phyloP scores from a whole-genome alignment of 2,329 filamentous ascomycete genomes.

The Dryadomyces quercus-mongolicae region DNA sequence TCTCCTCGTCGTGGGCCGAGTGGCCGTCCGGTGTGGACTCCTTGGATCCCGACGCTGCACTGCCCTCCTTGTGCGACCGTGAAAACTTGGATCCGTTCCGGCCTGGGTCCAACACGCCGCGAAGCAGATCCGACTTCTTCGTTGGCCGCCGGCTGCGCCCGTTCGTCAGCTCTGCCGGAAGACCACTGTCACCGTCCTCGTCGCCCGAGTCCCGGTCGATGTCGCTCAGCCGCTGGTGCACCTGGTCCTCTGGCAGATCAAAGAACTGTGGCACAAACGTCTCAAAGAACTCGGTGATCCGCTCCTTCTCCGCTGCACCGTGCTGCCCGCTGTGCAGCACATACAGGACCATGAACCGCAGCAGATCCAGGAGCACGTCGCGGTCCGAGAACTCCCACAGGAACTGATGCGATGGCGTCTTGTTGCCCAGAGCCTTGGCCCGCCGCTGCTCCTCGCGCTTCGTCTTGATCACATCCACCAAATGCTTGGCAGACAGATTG shows the following conservation, averaged over 20 bases:
- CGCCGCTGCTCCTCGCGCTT: conserved; percentile 86
- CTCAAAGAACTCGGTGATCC: conserved; percentile 64
- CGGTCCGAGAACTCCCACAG: conserved; percentile 62
- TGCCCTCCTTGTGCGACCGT: conserved; percentile 62
- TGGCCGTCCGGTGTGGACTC: conserved; percentile 77
- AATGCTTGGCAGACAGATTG: conserved; percentile 77
- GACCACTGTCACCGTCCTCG: conserved; percentile 64
- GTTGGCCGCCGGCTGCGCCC: conserved; percentile 44
- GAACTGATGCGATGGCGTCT: conserved; percentile 59
- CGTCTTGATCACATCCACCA: conserved; percentile 82
- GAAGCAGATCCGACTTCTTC: conserved; percentile 70
- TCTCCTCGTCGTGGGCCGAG: conserved; percentile 69
- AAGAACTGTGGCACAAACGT: conserved; percentile 68
- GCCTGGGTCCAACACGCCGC: conserved; percentile 71
- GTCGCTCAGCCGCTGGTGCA: conserved; percentile 54
- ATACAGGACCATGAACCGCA: conserved; percentile 52
- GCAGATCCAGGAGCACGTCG: conserved; percentile 50
- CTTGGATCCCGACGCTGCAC: conserved; percentile 65
- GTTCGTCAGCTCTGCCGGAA: conserved; percentile 59
- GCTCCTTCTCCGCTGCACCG: conserved; percentile 59
- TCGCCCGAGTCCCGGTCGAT: conserved; percentile 60
- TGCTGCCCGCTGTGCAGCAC: conserved; percentile 58
- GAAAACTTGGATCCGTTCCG: conserved; percentile 49
- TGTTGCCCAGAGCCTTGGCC: conserved; percentile 42
- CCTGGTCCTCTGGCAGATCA: conserved; percentile 57